Evolutionary conservation across 2,329 filamentous ascomycete species (phyloP).

Genomic region (Colletotrichum eleusines): DNA sequence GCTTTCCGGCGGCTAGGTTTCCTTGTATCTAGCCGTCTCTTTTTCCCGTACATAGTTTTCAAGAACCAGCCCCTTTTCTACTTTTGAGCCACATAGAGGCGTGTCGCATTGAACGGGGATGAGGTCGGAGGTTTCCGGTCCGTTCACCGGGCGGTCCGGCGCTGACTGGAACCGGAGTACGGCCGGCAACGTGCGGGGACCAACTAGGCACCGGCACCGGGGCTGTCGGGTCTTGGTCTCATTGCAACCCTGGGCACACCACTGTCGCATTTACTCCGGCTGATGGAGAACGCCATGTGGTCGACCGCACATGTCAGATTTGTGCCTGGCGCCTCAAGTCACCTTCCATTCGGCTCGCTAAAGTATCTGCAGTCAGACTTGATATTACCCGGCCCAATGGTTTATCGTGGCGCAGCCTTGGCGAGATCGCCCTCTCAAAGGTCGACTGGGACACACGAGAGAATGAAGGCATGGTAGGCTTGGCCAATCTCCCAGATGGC

Average conservation of each 20-base stretch:
- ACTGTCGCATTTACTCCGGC: neutral
- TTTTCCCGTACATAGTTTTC: too few species aligned
- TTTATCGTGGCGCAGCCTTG: slow-evolving; percentile 6
- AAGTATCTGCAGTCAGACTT: neutral
- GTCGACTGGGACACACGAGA: neutral
- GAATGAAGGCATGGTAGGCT: neutral
- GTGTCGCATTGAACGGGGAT: too few species aligned
- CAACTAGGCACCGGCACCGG: neutral
- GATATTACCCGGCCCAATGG: slow-evolving; percentile 9
- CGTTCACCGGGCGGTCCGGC: too few species aligned
- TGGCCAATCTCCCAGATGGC: neutral
- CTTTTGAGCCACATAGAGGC: too few species aligned
- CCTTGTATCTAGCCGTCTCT: too few species aligned
- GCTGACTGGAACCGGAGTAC: neutral
- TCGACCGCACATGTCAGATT: neutral
- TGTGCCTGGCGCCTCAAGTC: neutral
- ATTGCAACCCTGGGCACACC: neutral
- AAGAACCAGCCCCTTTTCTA: too few species aligned
- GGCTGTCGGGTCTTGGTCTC: neutral
- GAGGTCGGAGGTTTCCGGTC: too few species aligned
- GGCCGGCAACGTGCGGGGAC: neutral
- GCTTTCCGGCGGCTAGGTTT: too few species aligned
- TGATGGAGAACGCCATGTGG: neutral
- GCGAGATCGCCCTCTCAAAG: slow-evolving; percentile 7
- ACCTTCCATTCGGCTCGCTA: slow-evolving; percentile 1